Evolutionary conservation across 164 flowering plant genomes (phyloP), one percentile per base, ranked within the genome.

Genomic region (Hamamelis virginiana): DNA sequence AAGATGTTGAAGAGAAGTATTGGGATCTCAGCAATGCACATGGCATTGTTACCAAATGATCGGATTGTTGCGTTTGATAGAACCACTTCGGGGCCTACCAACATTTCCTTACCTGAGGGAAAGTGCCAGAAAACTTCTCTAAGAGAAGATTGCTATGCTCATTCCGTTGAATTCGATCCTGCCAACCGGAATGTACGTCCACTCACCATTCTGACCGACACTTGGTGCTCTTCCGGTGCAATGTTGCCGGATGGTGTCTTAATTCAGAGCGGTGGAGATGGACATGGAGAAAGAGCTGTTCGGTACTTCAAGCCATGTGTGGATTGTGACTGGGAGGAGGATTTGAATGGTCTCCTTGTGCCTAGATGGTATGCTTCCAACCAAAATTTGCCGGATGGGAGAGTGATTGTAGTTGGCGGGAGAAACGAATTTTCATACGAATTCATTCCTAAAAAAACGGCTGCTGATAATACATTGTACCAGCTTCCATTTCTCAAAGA

Each of bases 141-240:
- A n/a, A n/a, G n/a, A 21, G 26, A 55, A 21, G 87, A 83, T 19
- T 87, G 89, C 79, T 65, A 28, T 1, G 85, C 84, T 6, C 91
- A 87, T 51, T 82, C 89, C 0, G 68, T 83, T 0, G 89, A 85
- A 43, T 79, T 64, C 73, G 72, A 82, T 59, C 50, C 70, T 1
- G 18, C 25, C 9, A 57, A 15, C 61, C 45, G 69, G 6, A 48
- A 2, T 1, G 62, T 85, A 1, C 75, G 91, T 0, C 78, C 86
- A 5, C 85, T 85, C 38, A 74, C 78, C 0, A 27, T 84, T 0
- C 59, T 12, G 5, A 76, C 84, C 0, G 85, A 86, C 56, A 76
- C 84, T 6, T 86, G 88, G 88, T 84, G 88, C 72, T 86, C 90
- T 5, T 84, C 90, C 0, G 90, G 90, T 12, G 68, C 85, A 14